Base-by-base conservation (phyloP, 192 early-diverging fungal species). In the Backusella mclennaniae region DNA sequence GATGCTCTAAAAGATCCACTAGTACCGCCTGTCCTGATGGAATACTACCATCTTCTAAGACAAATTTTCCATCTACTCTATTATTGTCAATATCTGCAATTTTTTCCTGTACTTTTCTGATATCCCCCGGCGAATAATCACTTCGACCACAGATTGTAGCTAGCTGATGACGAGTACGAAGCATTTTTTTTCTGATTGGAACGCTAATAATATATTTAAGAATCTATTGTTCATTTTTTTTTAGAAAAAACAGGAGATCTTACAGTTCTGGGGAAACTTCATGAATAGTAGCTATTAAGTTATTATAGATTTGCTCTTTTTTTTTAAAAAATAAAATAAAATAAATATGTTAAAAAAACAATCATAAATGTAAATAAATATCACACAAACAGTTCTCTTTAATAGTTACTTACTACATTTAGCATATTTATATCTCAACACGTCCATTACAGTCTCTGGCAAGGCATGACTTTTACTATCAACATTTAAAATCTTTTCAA, bases 11-110 rank as follows among this genome's bases (percentile, higher is more conserved):
- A 23, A 97, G 78, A 1, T 89, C 90, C 26, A 94, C 91, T 33
- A 97, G 90, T n/a, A 90, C 88, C 9, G 94, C 92, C 73, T 97
- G 96, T n/a, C 96, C 96, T 29, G 91, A 79, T 6, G 93, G 87
- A 35, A 95, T 87, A 6, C 75, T 77, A 4, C 95, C 95, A 76
- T 92, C 85, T 26, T 78, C 79, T 11, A 89, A 84, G 39, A 95
- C 74, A 80, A 93, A 97, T 77, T 92, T 93, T 77, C 95, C 96
- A 76, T 96, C 93, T 14, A 90, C 88, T 53, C 95, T 85, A 66
- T 73, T 80, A 77, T 90, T 85, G 82, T 97, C 96, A 74, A 97
- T 94, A 46, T 90, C 90, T 23, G 91, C 90, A 33, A 97, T 84
- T 67, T 93, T 89, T 76, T 85, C 82, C 77, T 96, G 94, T 76